Evolutionary conservation across 495 filamentous ascomycete genomes (phyloP).

Genomic region (Penicillium robsamsonii): DNA sequence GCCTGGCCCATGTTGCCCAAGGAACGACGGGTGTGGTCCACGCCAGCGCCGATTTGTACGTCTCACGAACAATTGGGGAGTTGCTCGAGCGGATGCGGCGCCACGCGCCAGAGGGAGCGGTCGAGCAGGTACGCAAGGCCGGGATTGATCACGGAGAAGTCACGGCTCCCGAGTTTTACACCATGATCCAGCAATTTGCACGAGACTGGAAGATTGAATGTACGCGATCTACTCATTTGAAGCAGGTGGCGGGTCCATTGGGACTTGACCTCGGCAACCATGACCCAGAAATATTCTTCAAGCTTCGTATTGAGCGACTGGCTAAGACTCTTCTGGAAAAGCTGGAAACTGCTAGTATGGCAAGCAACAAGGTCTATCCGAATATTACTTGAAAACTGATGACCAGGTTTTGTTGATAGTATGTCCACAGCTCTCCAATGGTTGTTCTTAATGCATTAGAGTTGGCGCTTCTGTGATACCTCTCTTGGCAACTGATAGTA

Average conservation of each 20-base stretch:
- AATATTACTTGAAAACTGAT: not conserved
- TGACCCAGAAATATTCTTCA: slow-evolving; percentile 2
- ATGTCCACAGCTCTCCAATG: not conserved
- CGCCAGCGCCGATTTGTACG: slow-evolving; percentile 12
- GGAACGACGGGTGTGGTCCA: slow-evolving; percentile 17
- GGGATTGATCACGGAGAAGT: not conserved
- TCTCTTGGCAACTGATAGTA: not conserved
- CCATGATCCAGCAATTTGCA: slow-evolving; percentile 9
- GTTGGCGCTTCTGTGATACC: not conserved
- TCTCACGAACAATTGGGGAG: not conserved
- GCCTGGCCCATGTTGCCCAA: slow-evolving; percentile 14
- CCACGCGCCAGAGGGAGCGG: not conserved
- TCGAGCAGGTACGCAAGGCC: not conserved
- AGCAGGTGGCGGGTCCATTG: not conserved
- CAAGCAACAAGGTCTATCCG: not conserved
- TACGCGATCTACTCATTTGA: not conserved
- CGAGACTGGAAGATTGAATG: slow-evolving; percentile 7
- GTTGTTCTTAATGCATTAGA: not conserved
- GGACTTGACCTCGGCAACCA: not conserved
- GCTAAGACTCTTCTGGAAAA: slow-evolving; percentile 1
- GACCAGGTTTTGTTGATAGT: not conserved
- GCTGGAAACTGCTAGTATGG: not conserved
- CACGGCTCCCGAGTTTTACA: slow-evolving; percentile 1
- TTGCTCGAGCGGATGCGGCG: not conserved
- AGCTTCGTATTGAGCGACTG: not conserved